Evolutionary conservation across 2,329 filamentous ascomycete genomes (phyloP), one percentile per base, ranked within the genome.

Genomic region (Paradendryphiella salina): DNA sequence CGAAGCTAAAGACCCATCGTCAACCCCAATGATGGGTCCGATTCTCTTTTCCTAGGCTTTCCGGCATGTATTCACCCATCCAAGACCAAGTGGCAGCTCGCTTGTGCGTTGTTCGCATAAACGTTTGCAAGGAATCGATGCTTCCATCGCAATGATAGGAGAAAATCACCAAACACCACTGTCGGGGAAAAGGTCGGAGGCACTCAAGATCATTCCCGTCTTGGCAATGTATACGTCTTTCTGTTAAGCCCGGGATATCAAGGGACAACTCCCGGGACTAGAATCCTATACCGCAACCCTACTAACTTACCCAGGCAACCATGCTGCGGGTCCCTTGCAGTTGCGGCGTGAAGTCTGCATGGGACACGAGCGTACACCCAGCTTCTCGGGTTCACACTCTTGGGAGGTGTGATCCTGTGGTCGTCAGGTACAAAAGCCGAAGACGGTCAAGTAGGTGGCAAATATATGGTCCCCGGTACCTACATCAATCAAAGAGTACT

Each of bases 241-340:
- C 18, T 33, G 32, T 46, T 44, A 52, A 39, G 21, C 20, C 44
- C 18, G 29, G 51, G 48, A 36, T 48, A 29, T 38, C 54, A 43
- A 44, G 28, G 40, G 43, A 26, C 29, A 50, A 37, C 23, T 46
- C 47, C 51, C 50, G 39, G 42, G 44, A 50, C 43, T 42, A 57
- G 46, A 48, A 48, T 44, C 34, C 34, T 37, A 36, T 35, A 29
- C 39, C 46, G 39, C 52, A 20, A 45, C 43, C 11, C 35, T 51
- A 13, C 48, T 55, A 52, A 52, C 52, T 46, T 11, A 29, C 14
- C 38, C 17, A 18, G 33, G 52, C 20, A 48, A 42, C 10, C 23
- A 9, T 26, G n/a, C 31, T 43, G 43, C 31, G 26, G 37, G 26
- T 28, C 33, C 42, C 39, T 45, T 41, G 39, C 35, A 26, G 31